Base-by-base conservation (phyloP, 129 eudicot species). In the Flaveria ramosissima region DNA sequence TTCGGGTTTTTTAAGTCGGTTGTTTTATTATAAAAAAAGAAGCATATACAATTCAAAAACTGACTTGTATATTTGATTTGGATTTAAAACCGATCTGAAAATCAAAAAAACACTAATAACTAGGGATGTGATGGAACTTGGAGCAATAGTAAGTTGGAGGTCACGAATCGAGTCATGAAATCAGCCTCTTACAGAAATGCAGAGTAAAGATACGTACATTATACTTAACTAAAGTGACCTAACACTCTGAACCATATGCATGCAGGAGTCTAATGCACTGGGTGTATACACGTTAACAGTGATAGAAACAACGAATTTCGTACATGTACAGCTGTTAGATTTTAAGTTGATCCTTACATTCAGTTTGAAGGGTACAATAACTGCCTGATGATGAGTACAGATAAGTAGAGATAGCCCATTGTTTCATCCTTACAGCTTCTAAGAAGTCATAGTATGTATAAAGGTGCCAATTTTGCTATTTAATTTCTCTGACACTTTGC, bases 391-490 rank as follows among this genome's bases (percentile, higher is more conserved):
- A 24, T 16, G 5, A 32, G 39, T 4, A 59, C 5, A 55, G 12
- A 55, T 55, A 55, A 55, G 61, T 55, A 55, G 61, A 61, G 68
- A 61, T 61, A 61, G 68, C 68, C 42, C 68, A 61, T 30, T 61
- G 68, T 26, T 61, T 61, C 65, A 59, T 23, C 43, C 3, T 24
- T 9, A 59, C 65, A 59, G 23, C 42, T 12, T 24, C 9, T 26
- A 12, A 1, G n/a, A 60, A 59, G 66, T 12, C 67, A 11, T 61
- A 13, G 41, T 60, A 11, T 24, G 1, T 10, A 24, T 12, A 61
- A 13, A 61, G 68, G 26, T 61, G 68, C 17, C 42, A 61, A 26
- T 61, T 61, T 61, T 61, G 68, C 4, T 61, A 61, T 61, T 61
- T 24, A 61, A 61, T 61, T 12, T 61, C 9, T 61, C 14, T 61